Percentiles rank a stretch among this genome's conserved stretches.
phyloP scores from a whole-genome alignment of 306 rosid species.

The Malus fusca region DNA sequence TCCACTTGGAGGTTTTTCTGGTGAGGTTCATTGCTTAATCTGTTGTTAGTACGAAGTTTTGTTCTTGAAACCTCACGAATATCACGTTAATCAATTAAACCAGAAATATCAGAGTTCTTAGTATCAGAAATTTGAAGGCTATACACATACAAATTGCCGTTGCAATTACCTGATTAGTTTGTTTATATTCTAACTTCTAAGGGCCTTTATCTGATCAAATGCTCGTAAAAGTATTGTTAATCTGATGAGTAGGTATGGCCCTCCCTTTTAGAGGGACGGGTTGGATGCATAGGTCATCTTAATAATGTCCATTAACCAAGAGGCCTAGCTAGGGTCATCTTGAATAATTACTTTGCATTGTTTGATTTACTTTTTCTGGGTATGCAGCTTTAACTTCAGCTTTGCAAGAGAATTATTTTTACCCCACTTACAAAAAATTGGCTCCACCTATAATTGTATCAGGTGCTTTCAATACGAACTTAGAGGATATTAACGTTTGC shows the following conservation, averaged over 20 bases:
- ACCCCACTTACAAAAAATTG: background rate
- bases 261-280: background rate
- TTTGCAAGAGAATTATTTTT: background rate
- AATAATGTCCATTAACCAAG: too few species aligned
- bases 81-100: background rate
- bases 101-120: background rate
- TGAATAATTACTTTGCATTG: background rate
- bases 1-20: slow-evolving; percentile 76
- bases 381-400: background rate
- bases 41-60: background rate
- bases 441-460: background rate
- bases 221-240: background rate
- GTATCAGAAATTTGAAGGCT: background rate
- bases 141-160: background rate
- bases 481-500: background rate
- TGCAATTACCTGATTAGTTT: background rate
- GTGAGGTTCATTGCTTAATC: slow-evolving; percentile 23
- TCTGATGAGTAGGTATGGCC: background rate
- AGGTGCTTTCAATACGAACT: background rate
- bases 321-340: background rate
- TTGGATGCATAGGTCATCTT: background rate
- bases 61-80: background rate
- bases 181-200: background rate
- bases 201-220: background rate
- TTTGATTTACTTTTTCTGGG: background rate